phyloP scores from a whole-genome alignment of 352 stramenopile species.

The Phytophthora capsici region DNA sequence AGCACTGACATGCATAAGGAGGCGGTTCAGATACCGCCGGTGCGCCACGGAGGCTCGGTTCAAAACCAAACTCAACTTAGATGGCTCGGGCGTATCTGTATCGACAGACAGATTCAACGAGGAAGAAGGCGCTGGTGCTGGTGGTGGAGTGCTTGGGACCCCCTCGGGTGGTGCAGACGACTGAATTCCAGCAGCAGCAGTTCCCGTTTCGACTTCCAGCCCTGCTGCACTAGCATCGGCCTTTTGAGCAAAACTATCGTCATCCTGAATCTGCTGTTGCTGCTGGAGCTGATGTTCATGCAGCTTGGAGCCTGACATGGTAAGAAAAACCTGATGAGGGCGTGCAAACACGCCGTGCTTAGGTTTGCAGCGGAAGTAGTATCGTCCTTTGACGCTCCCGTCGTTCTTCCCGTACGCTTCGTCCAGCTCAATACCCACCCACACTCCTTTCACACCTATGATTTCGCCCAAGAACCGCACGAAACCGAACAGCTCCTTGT shows the following conservation, averaged over 20 bases:
- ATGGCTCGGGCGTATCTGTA: constrained; percentile 50
- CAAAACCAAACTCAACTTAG: constrained; percentile 71
- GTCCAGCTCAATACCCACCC: constrained; percentile 84
- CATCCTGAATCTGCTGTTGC: constrained; percentile 39
- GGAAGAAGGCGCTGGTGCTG: constrained; percentile 26
- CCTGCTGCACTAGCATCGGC: constrained; percentile 36
- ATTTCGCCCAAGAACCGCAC: constrained; percentile 83
- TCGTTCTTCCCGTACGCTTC: constrained; percentile 84
- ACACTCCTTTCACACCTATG: constrained; percentile 67
- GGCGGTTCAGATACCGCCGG: constrained; percentile 71
- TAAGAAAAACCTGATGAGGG: constrained; percentile 78
- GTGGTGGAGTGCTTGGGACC: constrained; percentile 33
- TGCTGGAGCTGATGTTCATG: constrained; percentile 57
- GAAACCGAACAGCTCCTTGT: constrained; percentile 85
- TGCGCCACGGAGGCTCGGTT: constrained; percentile 65
- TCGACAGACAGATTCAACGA: constrained; percentile 16
- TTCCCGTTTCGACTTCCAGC: constrained; percentile 28
- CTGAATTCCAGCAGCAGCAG: constrained; percentile 33
- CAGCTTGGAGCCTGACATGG: constrained; percentile 62
- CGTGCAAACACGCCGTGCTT: constrained; percentile 85
- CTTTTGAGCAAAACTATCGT: constrained; percentile 30
- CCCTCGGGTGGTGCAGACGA: constrained; percentile 22
- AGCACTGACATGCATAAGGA: constrained; percentile 68
- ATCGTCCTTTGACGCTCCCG: constrained; percentile 78
- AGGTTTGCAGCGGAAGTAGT: constrained; percentile 81